These are phyloP conservation scores for Solanum tarapatanum DNA, from an alignment of 257 asterid species.

Conservation along the genomic window DNA sequence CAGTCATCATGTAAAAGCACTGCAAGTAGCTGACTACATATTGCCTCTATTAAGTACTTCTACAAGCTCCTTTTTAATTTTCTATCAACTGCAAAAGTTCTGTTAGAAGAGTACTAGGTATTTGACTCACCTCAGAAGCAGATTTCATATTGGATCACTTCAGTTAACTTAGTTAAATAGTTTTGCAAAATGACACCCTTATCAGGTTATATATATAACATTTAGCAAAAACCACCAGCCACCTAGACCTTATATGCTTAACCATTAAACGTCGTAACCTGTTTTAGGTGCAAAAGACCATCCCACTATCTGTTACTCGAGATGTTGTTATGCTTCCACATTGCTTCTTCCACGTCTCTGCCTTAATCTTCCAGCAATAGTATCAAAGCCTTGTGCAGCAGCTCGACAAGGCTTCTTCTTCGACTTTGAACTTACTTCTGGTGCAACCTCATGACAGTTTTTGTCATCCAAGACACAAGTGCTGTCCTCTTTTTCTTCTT, in stretches of 20 bases:
- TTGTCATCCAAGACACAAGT: neutral
- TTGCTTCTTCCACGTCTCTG: constrained; percentile 22
- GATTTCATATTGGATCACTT: neutral
- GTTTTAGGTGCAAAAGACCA: neutral
- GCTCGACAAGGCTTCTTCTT: constrained; percentile 20
- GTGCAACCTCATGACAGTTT: constrained; percentile 1
- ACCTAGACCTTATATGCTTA: neutral
- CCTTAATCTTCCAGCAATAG: constrained; percentile 56
- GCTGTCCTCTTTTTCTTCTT: constrained; percentile 10
- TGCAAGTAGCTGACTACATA: neutral
- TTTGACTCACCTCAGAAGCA: neutral
- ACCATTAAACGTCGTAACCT: neutral
- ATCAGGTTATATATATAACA: neutral
- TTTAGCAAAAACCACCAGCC: neutral
- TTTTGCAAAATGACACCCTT: neutral
- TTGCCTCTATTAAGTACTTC: neutral
- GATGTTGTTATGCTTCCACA: neutral
- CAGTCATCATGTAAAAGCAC: neutral
- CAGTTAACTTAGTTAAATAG: neutral
- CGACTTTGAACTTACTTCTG: constrained; percentile 19
- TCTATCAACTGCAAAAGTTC: neutral
- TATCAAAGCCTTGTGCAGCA: constrained; percentile 26
- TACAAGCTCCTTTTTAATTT: neutral
- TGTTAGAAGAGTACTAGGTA: neutral
- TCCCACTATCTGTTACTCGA: neutral